These are phyloP conservation scores for Leccinum pellstonianum DNA, from an alignment of 768 basidiomycete genomes.

Conservation along the genomic window DNA sequence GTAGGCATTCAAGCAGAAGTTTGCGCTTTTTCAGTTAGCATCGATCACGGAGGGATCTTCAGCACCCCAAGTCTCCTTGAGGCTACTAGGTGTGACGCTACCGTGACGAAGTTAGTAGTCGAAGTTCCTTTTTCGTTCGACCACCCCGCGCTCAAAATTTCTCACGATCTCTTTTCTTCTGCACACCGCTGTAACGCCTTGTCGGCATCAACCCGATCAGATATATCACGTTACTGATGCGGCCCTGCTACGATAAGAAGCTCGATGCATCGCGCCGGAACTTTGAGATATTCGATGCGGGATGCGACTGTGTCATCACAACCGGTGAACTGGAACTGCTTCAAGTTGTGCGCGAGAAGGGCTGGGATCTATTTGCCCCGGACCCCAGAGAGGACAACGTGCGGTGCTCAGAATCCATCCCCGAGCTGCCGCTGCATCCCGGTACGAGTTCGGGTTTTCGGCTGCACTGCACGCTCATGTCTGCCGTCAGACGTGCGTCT, in stretches of 20 bases:
- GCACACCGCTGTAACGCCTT: too few species aligned
- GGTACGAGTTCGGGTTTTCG: conserved; percentile 94
- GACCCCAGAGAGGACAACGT: conserved; percentile 44
- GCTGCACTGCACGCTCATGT: conserved; percentile 69
- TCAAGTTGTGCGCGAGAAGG: conserved; percentile 62
- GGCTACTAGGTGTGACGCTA: too few species aligned
- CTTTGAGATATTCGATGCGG: conserved; percentile 75
- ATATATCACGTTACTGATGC: conserved; percentile 90
- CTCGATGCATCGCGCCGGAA: conserved; percentile 94
- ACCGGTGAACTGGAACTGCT: conserved; percentile 91
- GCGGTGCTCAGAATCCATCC: conserved; percentile 38
- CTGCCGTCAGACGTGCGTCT: conserved; percentile 45
- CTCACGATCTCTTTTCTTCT: too few species aligned
- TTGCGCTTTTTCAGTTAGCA: too few species aligned
- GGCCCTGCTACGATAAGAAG: conserved; percentile 96
- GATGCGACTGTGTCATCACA: conserved; percentile 96
- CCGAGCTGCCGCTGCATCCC: conserved; percentile 72
- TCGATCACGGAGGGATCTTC: not conserved
- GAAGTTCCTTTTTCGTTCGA: too few species aligned
- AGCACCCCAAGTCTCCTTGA: too few species aligned
- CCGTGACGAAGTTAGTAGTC: too few species aligned
- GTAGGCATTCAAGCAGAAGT: too few species aligned
- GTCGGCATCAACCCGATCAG: conserved; percentile 50
- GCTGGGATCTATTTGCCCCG: conserved; percentile 9
- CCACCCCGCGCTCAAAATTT: too few species aligned